phyloP scores from a whole-genome alignment of 2,329 filamentous ascomycete species.

The Ophiostoma sp. region DNA sequence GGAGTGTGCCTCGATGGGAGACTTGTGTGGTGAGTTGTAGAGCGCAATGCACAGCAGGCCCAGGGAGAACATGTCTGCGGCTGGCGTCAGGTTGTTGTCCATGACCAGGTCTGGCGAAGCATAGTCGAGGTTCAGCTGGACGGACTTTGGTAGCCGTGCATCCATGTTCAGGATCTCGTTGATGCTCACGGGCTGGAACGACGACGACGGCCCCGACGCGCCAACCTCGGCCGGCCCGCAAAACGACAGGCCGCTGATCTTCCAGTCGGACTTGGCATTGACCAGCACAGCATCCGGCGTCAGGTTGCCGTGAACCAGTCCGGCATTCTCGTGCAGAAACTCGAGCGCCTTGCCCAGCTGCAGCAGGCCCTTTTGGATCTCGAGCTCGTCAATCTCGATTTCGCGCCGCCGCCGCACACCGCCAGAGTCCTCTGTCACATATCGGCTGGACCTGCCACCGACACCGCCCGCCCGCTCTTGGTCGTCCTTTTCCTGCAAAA shows the following conservation, averaged over 20 bases:
- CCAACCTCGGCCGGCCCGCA: constrained; percentile 68
- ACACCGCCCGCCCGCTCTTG: constrained; percentile 60
- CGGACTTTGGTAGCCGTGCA: constrained; percentile 69
- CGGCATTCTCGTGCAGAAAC: constrained; percentile 29
- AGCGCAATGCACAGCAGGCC: constrained; percentile 82
- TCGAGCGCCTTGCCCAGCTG: constrained; percentile 54
- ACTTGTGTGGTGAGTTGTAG: constrained; percentile 90
- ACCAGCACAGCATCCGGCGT: constrained; percentile 91
- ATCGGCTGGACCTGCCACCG: constrained; percentile 68
- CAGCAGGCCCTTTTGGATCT: constrained; percentile 92
- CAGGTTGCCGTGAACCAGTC: constrained; percentile 83
- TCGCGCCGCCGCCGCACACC: constrained; percentile 69
- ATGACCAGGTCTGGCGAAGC: constrained; percentile 91
- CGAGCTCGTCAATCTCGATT: constrained; percentile 89
- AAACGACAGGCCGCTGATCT: constrained; percentile 90
- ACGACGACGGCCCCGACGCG: constrained; percentile 47
- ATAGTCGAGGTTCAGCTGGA: constrained; percentile 89
- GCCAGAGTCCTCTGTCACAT: constrained; percentile 72
- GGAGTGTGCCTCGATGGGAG: constrained; percentile 75
- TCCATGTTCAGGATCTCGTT: constrained; percentile 82
- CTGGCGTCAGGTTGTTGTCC: constrained; percentile 77
- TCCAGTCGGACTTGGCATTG: constrained; percentile 98
- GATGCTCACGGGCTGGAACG: constrained; percentile 73
- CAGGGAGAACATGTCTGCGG: constrained; percentile 90
- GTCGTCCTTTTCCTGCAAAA: constrained; percentile 84